phyloP scores from a whole-genome alignment of 768 basidiomycete species.

The Pleurotus eryngii region DNA sequence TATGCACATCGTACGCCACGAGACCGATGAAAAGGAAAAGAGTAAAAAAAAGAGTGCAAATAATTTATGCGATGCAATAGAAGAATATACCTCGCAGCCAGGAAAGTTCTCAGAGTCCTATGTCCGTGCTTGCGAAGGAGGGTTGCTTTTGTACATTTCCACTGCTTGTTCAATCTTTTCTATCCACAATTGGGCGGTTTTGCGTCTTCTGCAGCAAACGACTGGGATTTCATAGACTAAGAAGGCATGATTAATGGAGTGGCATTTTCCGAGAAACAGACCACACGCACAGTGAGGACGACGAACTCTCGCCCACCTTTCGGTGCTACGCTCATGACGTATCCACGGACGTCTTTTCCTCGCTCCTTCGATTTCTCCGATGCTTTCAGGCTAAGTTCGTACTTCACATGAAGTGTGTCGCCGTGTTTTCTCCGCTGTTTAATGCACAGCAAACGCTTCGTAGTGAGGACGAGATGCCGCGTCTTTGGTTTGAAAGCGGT shows the following conservation, averaged over 20 bases:
- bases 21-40: no score
- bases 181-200: slow-evolving; percentile 32
- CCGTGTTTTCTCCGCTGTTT: slow-evolving; percentile 38
- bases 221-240: slow-evolving; percentile 45
- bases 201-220: slow-evolving; percentile 38
- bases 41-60: no score
- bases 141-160: slow-evolving; percentile 11
- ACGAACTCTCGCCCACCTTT: slow-evolving; percentile 60
- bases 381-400: slow-evolving; percentile 43
- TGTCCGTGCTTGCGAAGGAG: slow-evolving; percentile 18
- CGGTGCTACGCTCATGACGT: slow-evolving; percentile 44
- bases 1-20: no score
- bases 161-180: slow-evolving; percentile 35
- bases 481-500: slow-evolving; percentile 47
- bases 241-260: slow-evolving; percentile 2
- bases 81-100: no score
- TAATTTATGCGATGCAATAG: no score
- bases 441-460: slow-evolving; percentile 52
- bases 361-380: slow-evolving; percentile 33
- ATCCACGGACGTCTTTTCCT: slow-evolving; percentile 43
- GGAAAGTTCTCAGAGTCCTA: slow-evolving; percentile 1
- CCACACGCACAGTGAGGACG: slow-evolving; percentile 50
- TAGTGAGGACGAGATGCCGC: slow-evolving; percentile 55
- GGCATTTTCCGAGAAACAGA: neutral
- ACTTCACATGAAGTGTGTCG: slow-evolving; percentile 40